Evolutionary conservation across 2,329 filamentous ascomycete genomes (phyloP), one percentile per base, ranked within the genome.

Genomic region (Claviceps fusiformis): DNA sequence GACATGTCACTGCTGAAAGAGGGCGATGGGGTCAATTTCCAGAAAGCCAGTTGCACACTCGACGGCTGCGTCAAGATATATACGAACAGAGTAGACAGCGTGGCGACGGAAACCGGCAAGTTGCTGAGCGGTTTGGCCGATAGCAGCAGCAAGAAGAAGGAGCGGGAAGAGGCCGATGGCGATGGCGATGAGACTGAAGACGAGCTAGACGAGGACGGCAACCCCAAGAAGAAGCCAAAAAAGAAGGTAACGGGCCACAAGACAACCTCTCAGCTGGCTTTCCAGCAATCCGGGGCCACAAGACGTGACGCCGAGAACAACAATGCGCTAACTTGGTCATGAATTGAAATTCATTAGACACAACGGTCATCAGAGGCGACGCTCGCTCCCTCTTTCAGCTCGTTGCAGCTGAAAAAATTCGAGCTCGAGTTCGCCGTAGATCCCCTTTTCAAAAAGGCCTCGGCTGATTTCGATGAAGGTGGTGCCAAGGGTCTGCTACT

Each of bases 11-110:
- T 98, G 47, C 76, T 98, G 50, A 95, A 95, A 67, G 93, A 98
- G 66, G 93, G 93, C 35, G 90, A 98, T 60, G 87, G 91, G 15
- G 91, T 98, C 70, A 98, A 98, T 69, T 98, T 98, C 64, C 93
- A 98, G 68, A 95, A 95, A 69, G 93, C 93, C 57, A 96, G 91
- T 72, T 97, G 90, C 72, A 98, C 93, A 0, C 77, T 98, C 19
- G 93, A 98, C 67, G 93, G 93, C 24, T 98, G 93, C 67, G 93
- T 98, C 66, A 98, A 98, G 74, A 97, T 98, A 65, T 98, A 98
- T 71, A 98, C 93, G 2, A 96, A 91, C 74, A 81, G 93, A 77
- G 91, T 98, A 52, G 93, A 98, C 73, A 97, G 92, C 68, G 93
- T 98, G 52, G 93, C 93, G 47, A 97, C 91, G 1, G 93, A 98